These are phyloP conservation scores for Albugo candida DNA, from an alignment of 352 stramenopile genomes.

Conservation along the genomic window DNA sequence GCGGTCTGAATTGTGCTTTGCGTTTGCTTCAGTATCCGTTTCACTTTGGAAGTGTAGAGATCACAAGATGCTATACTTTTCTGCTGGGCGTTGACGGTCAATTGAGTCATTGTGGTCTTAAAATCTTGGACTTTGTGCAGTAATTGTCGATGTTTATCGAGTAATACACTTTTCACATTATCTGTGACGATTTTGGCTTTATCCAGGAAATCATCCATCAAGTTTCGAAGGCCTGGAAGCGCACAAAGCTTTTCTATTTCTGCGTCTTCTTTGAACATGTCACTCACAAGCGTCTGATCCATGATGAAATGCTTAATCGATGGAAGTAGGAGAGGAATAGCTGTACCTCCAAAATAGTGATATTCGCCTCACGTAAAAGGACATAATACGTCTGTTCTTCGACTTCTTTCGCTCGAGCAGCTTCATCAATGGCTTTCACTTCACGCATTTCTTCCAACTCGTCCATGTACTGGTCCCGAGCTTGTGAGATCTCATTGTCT, in stretches of 20 bases:
- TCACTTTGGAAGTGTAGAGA: slow-evolving; percentile 47
- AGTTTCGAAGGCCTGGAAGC: slow-evolving; percentile 71
- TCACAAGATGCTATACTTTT: slow-evolving; percentile 68
- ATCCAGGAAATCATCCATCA: slow-evolving; percentile 82
- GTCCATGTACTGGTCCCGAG: slow-evolving; percentile 82
- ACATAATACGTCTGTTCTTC: slow-evolving; percentile 62
- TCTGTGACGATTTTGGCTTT: slow-evolving; percentile 64
- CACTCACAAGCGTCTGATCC: slow-evolving; percentile 51
- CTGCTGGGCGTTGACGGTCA: slow-evolving; percentile 42
- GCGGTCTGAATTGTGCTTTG: slow-evolving; percentile 11
- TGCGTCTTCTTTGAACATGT: slow-evolving; percentile 87
- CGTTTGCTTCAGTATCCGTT: slow-evolving; percentile 50
- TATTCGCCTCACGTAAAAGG: slow-evolving; percentile 71
- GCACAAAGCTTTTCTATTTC: slow-evolving; percentile 84
- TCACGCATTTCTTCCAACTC: slow-evolving; percentile 68
- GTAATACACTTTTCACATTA: slow-evolving; percentile 56
- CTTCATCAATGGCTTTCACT: slow-evolving; percentile 72
- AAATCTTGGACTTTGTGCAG: slow-evolving; percentile 41
- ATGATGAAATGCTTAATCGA: slow-evolving; percentile 9
- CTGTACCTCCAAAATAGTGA: slow-evolving; percentile 67
- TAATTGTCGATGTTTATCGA: slow-evolving; percentile 46
- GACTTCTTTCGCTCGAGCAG: slow-evolving; percentile 41
- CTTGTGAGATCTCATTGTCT: slow-evolving; percentile 43
- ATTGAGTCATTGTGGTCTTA: slow-evolving; percentile 31
- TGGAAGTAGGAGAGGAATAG: neutral